Base-by-base conservation (phyloP, 441 rosid genomes). In the Bruguiera hainesii region DNA sequence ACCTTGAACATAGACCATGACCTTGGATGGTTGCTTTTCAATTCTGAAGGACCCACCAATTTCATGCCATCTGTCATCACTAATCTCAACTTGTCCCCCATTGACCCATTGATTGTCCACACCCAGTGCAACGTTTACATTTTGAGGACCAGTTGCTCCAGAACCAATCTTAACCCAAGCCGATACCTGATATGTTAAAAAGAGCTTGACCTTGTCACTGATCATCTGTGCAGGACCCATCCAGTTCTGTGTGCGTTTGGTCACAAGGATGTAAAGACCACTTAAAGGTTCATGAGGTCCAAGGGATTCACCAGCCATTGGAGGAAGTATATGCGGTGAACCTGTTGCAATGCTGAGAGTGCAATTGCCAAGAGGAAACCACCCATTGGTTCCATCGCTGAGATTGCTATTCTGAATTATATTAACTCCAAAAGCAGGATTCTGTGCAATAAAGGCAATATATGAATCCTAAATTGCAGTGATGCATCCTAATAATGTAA, bases 171-270 rank as follows among this genome's bases (percentile, higher is more conserved):
- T 85, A 55, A 93, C 95, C 98, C 98, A 93, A 7, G 97, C 96
- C 28, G 98, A 87, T 18, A 93, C 85, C 81, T 93, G 97, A 79
- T 91, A 93, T 33, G 96, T 88, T 76, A 91, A 69, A 72, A 83
- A 89, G 64, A 83, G 85, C 75, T 80, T 78, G 56, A 91, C 56
- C 78, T 82, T 89, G 26, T 85, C 92, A 0, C 91, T 82, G 75
- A 91, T 80, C 69, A 85, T 81, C 73, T 93, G 97, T 59, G 96
- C 97, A 21, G 98, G 97, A 60, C 97, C 98, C 97, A 91, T 91
- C 98, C 98, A 91, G 68, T 80, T 83, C 65, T 88, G 89, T 0
- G 91, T 78, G 26, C 98, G 87, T 42, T 85, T 87, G 21, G 91
- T 85, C 60, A 84, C 96, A 6, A 76, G 80, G 66, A 93, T 80